Evolutionary conservation across 164 flowering plant genomes (phyloP).

Genomic region (Vitis rotundifolia): DNA sequence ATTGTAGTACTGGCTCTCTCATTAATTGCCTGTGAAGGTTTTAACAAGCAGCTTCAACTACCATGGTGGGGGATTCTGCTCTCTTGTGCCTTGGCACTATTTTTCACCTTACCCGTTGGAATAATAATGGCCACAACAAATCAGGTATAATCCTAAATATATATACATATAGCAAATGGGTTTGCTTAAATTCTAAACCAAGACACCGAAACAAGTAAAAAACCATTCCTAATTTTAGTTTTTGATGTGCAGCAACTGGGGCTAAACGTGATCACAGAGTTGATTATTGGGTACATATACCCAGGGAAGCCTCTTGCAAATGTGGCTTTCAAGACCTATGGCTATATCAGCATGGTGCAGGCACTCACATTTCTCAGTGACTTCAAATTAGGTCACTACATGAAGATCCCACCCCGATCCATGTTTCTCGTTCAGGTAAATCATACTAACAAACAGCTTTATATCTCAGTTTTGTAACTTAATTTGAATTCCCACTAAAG

Average conservation of each 20-base stretch:
- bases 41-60: conserved; percentile 66
- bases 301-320: conserved; percentile 72
- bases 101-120: conserved; percentile 79
- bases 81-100: conserved; percentile 53
- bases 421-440: conserved; percentile 61
- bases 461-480: too few relatives aligned
- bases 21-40: conserved; percentile 59
- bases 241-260: conserved; percentile 34
- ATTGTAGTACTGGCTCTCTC: conserved; percentile 35
- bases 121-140: conserved; percentile 77
- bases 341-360: conserved; percentile 65
- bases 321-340: conserved; percentile 65
- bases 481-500: too few relatives aligned
- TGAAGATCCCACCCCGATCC: conserved; percentile 64
- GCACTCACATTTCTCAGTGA: conserved; percentile 46
- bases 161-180: too few relatives aligned
- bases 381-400: conserved; percentile 66
- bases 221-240: too few relatives aligned
- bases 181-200: too few relatives aligned
- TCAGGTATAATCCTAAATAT: conserved; percentile 19
- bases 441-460: not conserved
- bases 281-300: conserved; percentile 54
- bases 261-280: conserved; percentile 56
- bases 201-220: too few relatives aligned
- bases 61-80: conserved; percentile 87